Conservation (phyloP, 805 yeast genomes). For the Saccharomycodes ludwigii region DNA sequence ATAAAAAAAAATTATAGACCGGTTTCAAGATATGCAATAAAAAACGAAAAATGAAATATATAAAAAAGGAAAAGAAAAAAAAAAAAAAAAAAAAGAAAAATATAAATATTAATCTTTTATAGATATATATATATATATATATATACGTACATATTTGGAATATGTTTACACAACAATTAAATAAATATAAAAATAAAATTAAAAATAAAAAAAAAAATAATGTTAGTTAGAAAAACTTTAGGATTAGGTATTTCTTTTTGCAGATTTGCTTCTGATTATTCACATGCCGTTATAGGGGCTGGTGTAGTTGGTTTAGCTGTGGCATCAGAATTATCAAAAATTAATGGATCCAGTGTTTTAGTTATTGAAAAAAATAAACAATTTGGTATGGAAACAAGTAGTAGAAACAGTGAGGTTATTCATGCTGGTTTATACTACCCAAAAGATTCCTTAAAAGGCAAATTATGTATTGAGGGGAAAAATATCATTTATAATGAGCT, state of each 20-base stretch:
- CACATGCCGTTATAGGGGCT: constrained; percentile 71
- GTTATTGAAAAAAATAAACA: constrained; percentile 56
- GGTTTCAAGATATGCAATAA: too few relatives aligned
- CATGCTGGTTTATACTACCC: constrained; percentile 89
- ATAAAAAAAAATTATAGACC: too few relatives aligned
- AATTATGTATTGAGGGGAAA: constrained; percentile 67
- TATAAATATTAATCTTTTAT: too few relatives aligned
- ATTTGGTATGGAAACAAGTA: constrained; percentile 70
- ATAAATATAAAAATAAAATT: too few relatives aligned
- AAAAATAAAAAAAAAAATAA: not conserved
- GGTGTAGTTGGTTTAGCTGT: constrained; percentile 79
- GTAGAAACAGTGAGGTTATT: constrained; percentile 86
- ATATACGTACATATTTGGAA: too few relatives aligned
- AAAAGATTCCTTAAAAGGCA: constrained; percentile 47
- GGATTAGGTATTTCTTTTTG: too few relatives aligned
- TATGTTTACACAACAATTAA: too few relatives aligned
- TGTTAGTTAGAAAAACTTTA: not conserved
- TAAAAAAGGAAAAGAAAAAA: too few relatives aligned
- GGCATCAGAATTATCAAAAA: constrained; percentile 51
- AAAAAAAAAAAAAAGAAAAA: too few relatives aligned
- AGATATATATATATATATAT: too few relatives aligned
- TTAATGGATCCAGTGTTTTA: constrained; percentile 38
- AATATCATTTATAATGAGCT: constrained; percentile 43
- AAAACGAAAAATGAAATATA: too few relatives aligned
- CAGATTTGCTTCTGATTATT: constrained; percentile 31